Evolutionary conservation across 176 grass and related monocot genomes (phyloP).

Genomic region (Eremochloa ophiuroides): DNA sequence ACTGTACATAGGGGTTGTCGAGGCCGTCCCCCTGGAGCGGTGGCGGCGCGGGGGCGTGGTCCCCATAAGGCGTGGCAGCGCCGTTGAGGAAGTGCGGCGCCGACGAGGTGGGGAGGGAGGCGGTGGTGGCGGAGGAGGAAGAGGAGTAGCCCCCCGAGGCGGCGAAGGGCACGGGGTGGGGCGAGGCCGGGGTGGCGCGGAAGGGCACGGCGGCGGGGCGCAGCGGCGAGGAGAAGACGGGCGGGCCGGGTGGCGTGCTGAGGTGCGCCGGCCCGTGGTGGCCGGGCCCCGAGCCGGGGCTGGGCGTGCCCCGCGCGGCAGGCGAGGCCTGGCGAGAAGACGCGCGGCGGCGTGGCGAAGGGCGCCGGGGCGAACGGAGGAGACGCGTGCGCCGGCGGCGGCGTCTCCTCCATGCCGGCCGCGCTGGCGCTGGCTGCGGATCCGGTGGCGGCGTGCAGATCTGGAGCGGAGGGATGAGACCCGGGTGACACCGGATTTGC

Average conservation of each 20-base stretch:
- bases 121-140: conserved; percentile 12
- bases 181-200: conserved; percentile 59
- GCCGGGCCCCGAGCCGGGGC: conserved; percentile 28
- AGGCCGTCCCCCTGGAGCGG: conserved; percentile 48
- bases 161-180: conserved; percentile 41
- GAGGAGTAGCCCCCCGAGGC: conserved; percentile 15
- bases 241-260: conserved; percentile 84
- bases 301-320: conserved; percentile 29
- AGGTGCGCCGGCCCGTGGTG: conserved; percentile 46
- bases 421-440: background rate
- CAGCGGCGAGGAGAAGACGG: conserved; percentile 80
- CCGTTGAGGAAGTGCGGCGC: conserved; percentile 60
- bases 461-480: background rate
- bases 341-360: conserved; percentile 32
- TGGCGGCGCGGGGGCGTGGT: conserved; percentile 27
- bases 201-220: conserved; percentile 74
- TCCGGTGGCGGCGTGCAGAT: conserved; percentile 30
- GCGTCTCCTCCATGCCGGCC: conserved; percentile 49
- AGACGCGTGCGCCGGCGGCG: conserved; percentile 41
- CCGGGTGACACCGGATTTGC: conserved; percentile 4
- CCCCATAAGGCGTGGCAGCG: conserved; percentile 28
- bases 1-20: conserved; percentile 77
- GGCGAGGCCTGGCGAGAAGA: conserved; percentile 16
- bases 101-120: conserved; percentile 62
- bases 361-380: conserved; percentile 39